Base-by-base conservation (phyloP, 192 early-diverging fungal species). In the Coemansia sp. region DNA sequence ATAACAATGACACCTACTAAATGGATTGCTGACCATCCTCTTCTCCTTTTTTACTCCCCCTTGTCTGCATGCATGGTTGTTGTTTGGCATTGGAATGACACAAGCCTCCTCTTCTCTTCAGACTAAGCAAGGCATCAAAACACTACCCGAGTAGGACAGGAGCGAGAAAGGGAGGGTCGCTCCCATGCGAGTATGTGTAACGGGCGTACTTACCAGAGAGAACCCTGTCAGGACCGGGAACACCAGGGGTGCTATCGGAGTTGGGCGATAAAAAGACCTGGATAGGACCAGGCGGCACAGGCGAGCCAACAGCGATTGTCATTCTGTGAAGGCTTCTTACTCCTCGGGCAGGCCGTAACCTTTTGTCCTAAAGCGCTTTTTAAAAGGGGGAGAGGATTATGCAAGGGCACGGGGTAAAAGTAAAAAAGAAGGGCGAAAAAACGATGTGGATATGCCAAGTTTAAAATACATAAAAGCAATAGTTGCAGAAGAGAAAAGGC, bases 181-280 rank as follows among this genome's bases (percentile, higher is more conserved):
- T 41, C 3, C 45, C 11, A 21, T 16, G 10, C 42, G 41, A 3
- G 14, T 23, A 12, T 26, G 42, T 25, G 20, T 16, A 5, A 45
- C 18, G 43, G 43, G 43, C 31, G 9, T 26, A 21, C 63, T 68
- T 68, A 68, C 66, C 66, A 31, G 34, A 61, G 21, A 68, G 38
- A 42, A 68, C 42, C 42, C 56, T 68, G 26, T 68, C 66, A 5
- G 66, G 66, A 6, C 66, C 66, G 5, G 58, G 33, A 12, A 47
- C 47, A 18, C 33, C 66, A 31, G 58, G 9, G 5, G 58, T n/a
- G 12, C 41, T 35, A 34, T 56, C 57, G 6, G 25, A 14, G 34
- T 53, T 57, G 16, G 55, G 23, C 31, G 35, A 60, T 45, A 68
- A 20, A 59, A 37, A 26, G 57, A 68, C 14, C 31, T 47, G 66